phyloP scores from a whole-genome alignment of 371 early-diverging fungal genomes.

The Homolaphlyctis polyrhiza region DNA sequence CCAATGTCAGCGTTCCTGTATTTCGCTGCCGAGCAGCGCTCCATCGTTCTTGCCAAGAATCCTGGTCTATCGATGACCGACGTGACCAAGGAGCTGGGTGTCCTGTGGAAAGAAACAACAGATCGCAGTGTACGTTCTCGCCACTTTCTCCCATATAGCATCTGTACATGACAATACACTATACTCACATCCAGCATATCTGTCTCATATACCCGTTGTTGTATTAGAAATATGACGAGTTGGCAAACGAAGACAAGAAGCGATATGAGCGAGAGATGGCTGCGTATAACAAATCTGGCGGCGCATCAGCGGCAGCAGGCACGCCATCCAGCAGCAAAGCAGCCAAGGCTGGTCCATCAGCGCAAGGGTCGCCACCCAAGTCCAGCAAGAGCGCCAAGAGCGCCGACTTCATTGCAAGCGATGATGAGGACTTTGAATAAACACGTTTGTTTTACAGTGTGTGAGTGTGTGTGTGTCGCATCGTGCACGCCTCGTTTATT shows the following conservation, averaged over 20 bases:
- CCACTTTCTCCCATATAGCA: no score
- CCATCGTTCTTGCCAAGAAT: constrained; percentile 56
- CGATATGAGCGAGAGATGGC: constrained; percentile 72
- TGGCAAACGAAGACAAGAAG: constrained; percentile 53
- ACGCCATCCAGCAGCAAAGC: background rate
- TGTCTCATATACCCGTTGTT: no score
- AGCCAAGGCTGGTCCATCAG: no score
- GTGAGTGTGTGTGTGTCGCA: background rate
- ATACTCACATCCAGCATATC: no score
- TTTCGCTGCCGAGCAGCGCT: constrained; percentile 72
- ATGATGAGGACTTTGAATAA: constrained; percentile 13
- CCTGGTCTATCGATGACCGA: constrained; percentile 30
- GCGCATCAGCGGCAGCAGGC: background rate
- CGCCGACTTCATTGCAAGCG: constrained; percentile 28
- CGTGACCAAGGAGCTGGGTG: constrained; percentile 74
- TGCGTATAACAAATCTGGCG: constrained; percentile 21
- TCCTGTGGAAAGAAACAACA: constrained; percentile 65
- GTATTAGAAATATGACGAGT: constrained; percentile 24
- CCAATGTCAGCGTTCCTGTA: constrained; percentile 76
- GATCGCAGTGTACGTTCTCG: constrained; percentile 44
- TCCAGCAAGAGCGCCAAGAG: constrained; percentile 17
- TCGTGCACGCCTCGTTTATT: no score
- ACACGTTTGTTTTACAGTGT: background rate
- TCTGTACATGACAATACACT: no score
- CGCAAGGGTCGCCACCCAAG: constrained; percentile 2